A percentile compares a stretch with the other conserved stretches of the same genome.
Evolutionary conservation across 2,329 filamentous ascomycete genomes (phyloP).

Genomic region (Aspergillus caelatus): DNA sequence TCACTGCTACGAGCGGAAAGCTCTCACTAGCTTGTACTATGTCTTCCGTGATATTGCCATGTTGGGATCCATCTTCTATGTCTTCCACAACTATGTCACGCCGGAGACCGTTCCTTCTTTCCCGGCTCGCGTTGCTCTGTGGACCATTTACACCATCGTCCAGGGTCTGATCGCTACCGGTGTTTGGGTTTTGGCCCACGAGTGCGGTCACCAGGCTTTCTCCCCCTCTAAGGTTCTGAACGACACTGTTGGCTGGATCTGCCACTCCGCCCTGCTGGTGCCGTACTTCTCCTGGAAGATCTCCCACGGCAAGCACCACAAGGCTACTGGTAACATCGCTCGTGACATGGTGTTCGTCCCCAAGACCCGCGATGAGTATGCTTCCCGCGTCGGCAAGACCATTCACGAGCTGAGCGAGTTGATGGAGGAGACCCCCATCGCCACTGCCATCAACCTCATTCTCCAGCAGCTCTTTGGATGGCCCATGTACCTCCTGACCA

Average conservation of each 20-base stretch:
- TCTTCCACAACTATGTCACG: slow-evolving; percentile 88
- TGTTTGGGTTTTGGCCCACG: slow-evolving; percentile 94
- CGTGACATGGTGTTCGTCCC: slow-evolving; percentile 99
- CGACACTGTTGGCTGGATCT: slow-evolving; percentile 88
- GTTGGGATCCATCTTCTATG: slow-evolving; percentile 76
- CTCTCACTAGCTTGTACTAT: slow-evolving; percentile 73
- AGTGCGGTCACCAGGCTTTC: slow-evolving; percentile 97
- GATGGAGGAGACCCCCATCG: slow-evolving; percentile 90
- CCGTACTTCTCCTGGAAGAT: slow-evolving; percentile 99
- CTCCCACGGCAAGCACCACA: slow-evolving; percentile 99
- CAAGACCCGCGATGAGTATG: slow-evolving; percentile 81
- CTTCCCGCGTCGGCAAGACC: slow-evolving; percentile 71
- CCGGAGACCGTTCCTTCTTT: slow-evolving; percentile 77
- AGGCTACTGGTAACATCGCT: slow-evolving; percentile 95
- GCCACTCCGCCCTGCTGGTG: slow-evolving; percentile 85
- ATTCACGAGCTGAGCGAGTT: slow-evolving; percentile 84
- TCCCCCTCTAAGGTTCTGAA: slow-evolving; percentile 89
- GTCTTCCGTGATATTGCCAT: slow-evolving; percentile 78
- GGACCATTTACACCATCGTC: slow-evolving; percentile 72
- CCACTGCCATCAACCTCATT: slow-evolving; percentile 73
- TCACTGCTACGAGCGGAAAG: slow-evolving; percentile 93
- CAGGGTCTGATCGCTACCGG: slow-evolving; percentile 95
- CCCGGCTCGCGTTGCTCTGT: slow-evolving; percentile 65
- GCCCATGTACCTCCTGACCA: slow-evolving; percentile 87
- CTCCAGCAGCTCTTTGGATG: slow-evolving; percentile 89